Evolutionary conservation across 148 eudicot species (phyloP).

Genomic region (Euryodendron excelsum): DNA sequence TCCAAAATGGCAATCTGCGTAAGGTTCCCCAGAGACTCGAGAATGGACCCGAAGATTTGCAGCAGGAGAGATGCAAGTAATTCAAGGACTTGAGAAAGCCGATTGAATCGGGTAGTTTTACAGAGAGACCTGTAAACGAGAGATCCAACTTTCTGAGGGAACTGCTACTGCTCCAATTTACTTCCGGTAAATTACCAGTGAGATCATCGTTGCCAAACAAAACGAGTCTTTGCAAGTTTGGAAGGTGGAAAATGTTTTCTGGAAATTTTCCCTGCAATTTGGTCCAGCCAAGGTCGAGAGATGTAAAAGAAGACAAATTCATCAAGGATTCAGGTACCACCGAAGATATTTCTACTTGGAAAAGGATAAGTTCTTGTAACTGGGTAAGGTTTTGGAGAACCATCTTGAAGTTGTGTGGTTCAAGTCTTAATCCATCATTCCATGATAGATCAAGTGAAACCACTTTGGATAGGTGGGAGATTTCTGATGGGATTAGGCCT

Average conservation of each 20-base stretch:
- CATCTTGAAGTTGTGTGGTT: not conserved
- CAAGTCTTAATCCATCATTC: not conserved
- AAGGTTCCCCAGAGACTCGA: slow-evolving; percentile 11
- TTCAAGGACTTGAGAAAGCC: slow-evolving; percentile 5
- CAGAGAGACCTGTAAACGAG: not conserved
- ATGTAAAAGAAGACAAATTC: slow-evolving; percentile 11
- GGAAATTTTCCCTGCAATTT: not conserved
- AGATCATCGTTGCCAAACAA: not conserved
- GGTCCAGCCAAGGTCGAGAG: not conserved
- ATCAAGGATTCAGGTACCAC: not conserved
- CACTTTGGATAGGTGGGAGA: not conserved
- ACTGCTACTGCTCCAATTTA: not conserved
- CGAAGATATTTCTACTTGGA: not conserved
- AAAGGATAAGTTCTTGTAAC: not conserved
- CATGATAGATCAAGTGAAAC: slow-evolving; percentile 8
- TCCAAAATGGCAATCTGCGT: not conserved
- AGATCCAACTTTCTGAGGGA: not conserved
- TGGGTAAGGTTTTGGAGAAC: slow-evolving; percentile 5
- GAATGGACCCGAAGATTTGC: slow-evolving; percentile 13
- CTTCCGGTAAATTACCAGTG: not conserved
- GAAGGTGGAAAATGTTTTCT: not conserved
- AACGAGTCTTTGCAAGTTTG: slow-evolving; percentile 2
- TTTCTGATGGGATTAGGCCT: not conserved
- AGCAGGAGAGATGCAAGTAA: not conserved
- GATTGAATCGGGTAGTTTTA: slow-evolving; percentile 5